Conservation (phyloP, 345 rosid species). For the Bruguiera gymnorhiza region DNA sequence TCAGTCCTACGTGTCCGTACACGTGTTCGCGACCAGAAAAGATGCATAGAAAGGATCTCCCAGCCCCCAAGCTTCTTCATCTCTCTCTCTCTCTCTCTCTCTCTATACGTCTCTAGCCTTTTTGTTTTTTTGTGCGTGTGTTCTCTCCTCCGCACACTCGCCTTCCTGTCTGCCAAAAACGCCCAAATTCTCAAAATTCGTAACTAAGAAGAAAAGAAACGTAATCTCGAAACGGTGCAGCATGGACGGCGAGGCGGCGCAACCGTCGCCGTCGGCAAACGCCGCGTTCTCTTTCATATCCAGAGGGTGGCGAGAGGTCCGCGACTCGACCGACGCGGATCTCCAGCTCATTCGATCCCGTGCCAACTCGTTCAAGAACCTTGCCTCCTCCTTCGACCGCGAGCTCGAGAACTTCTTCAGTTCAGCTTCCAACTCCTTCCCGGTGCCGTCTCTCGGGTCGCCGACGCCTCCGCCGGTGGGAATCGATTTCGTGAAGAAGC, state of each 20-base stretch:
- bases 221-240: neutral
- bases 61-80: neutral
- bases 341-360: constrained; percentile 75
- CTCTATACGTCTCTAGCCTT: neutral
- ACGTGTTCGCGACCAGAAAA: constrained; percentile 42
- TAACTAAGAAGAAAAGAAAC: neutral
- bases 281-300: constrained; percentile 72
- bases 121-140: too few species aligned
- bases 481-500: constrained; percentile 76
- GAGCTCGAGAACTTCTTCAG: constrained; percentile 83
- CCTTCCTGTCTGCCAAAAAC: neutral
- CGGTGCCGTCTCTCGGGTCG: constrained; percentile 39
- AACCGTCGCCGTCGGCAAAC: constrained; percentile 31
- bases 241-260: constrained; percentile 42
- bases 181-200: too few species aligned
- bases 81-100: too few species aligned
- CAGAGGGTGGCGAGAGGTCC: constrained; percentile 88
- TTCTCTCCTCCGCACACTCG: too few species aligned
- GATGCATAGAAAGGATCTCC: constrained; percentile 8
- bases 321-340: constrained; percentile 92
- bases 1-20: constrained; percentile 45
- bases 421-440: constrained; percentile 59
- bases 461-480: constrained; percentile 39
- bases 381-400: constrained; percentile 77
- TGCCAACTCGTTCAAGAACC: constrained; percentile 80